These are phyloP conservation scores for Monilinia aucupariae DNA, from an alignment of 2,329 filamentous ascomycete genomes.

Conservation along the genomic window DNA sequence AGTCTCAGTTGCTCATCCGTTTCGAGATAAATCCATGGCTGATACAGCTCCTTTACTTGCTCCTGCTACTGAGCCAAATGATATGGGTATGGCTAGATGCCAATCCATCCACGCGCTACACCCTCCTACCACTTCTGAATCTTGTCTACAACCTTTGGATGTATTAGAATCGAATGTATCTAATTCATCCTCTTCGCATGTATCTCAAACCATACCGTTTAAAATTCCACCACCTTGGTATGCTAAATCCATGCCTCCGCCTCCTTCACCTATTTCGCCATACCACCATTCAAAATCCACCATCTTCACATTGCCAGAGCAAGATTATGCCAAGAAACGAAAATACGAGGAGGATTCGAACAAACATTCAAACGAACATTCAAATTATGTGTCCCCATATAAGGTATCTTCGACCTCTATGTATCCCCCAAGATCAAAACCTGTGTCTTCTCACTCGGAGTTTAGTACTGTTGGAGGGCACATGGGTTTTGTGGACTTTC, in stretches of 20 bases:
- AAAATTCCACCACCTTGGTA: conserved; percentile 3
- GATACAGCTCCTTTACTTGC: background rate
- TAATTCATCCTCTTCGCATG: background rate
- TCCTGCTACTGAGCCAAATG: background rate
- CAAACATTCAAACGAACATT: background rate
- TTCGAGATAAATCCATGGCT: background rate
- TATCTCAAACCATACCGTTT: conserved; percentile 8
- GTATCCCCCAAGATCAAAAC: background rate
- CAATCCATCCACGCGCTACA: background rate
- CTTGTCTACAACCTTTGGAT: background rate
- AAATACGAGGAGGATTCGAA: background rate
- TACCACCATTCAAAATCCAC: background rate
- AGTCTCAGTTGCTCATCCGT: background rate
- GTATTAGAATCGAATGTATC: background rate
- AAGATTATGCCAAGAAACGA: background rate
- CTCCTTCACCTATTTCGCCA: background rate
- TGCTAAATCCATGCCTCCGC: background rate
- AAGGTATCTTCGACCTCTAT: background rate
- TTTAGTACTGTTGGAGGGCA: background rate
- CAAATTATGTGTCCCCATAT: background rate
- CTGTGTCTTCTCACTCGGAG: background rate
- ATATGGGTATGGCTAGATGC: background rate
- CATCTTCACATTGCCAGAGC: background rate
- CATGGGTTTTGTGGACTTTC: conserved; percentile 9
- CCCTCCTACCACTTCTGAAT: background rate